phyloP scores from a whole-genome alignment of 1,139 yeast species.

The Hanseniaspora sp. region DNA sequence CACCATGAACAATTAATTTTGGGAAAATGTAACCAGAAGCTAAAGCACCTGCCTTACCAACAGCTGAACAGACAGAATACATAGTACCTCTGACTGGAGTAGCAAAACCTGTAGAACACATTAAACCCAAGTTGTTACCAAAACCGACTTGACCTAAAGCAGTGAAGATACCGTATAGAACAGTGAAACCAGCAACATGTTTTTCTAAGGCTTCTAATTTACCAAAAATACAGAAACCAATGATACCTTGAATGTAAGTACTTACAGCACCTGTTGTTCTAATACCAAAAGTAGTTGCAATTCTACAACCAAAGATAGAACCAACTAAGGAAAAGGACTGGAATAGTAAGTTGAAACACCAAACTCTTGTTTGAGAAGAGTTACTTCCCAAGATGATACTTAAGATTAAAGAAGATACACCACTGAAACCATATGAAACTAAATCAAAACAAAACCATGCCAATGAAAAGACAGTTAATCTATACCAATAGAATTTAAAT shows the following conservation, averaged over 20 bases:
- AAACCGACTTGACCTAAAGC: conserved; percentile 79
- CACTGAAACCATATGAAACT: conserved; percentile 76
- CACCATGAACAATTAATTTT: conserved; percentile 39
- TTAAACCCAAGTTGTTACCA: conserved; percentile 80
- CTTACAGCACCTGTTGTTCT: conserved; percentile 65
- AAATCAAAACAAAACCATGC: conserved; percentile 92
- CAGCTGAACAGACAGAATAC: conserved; percentile 83
- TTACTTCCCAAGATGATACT: conserved; percentile 50
- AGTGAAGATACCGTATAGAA: conserved; percentile 74
- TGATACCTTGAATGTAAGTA: conserved; percentile 56
- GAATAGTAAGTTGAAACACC: conserved; percentile 89
- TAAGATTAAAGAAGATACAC: conserved; percentile 62
- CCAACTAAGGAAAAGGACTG: conserved; percentile 87
- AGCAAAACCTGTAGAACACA: conserved; percentile 78
- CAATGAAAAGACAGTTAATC: conserved; percentile 56
- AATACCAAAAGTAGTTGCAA: conserved; percentile 80
- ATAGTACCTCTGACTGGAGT: conserved; percentile 84
- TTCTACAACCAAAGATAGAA: conserved; percentile 66
- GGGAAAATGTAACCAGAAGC: conserved; percentile 87
- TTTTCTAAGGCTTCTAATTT: conserved; percentile 39
- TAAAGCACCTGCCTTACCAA: conserved; percentile 86
- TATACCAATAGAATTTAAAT: conserved; percentile 74
- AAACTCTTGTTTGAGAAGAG: conserved; percentile 48
- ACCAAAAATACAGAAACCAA: conserved; percentile 81
- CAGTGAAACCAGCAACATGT: conserved; percentile 67